Evolutionary conservation across 1,284 basidiomycete genomes (phyloP), one percentile per base, ranked within the genome.

Genomic region (Caloboletus firmus): DNA sequence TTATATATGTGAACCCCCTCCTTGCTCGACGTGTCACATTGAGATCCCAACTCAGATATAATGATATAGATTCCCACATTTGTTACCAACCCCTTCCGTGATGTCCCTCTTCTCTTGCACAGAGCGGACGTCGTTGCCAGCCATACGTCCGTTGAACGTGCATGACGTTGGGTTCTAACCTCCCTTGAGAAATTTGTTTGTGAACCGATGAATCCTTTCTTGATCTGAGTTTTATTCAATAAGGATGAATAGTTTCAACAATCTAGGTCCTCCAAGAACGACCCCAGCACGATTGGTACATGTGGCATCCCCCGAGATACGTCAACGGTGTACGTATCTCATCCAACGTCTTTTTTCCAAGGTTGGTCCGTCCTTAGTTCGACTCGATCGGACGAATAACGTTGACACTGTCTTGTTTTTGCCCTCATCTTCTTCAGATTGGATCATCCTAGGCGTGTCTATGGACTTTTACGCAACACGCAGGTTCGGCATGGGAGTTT

Each of bases 71-170:
- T 44, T 49, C 36, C 45, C 40, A 28, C 30, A 35, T 50, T 45
- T 37, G 20, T 45, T 42, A 20, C 32, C 15, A 37, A 45, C 31
- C 39, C 45, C 41, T 58, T 39, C 26, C 24, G 42, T 36, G 51
- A 42, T 37, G 45, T 50, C 49, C 51, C 35, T 54, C 46, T 47
- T 36, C 30, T 36, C 31, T 39, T 44, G 39, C 52, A 46, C 61
- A 84, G 83, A 67, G 87, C 91, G 77, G 88, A 91, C 67, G 80
- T 92, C 4, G 89, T 91, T 30, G 83, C 87, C n/a, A 92, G 91
- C 69, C 89, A 91, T 69, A 84, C 83, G 7, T 89, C 86, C 3
- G 84, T 89, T 70, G 80, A 88, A 75, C n/a, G 83, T 81, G 48
- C 31, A 10, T 36, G 22, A 2, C 46, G 41, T 47, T 48, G 34